Conservation (phyloP, 805 yeast genomes). For the Candida verbasci region DNA sequence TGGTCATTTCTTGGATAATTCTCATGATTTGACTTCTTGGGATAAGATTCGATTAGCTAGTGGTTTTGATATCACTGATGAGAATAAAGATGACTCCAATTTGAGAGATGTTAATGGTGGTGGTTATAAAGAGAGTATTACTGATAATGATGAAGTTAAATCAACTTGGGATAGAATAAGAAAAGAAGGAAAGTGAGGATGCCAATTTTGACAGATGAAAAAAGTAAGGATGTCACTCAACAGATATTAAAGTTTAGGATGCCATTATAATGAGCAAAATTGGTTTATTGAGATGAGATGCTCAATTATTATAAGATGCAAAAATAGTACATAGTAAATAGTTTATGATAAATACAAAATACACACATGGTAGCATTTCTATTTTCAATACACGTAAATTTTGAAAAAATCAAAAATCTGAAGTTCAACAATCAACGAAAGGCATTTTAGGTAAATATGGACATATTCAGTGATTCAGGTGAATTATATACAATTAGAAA, state of each 20-base stretch:
- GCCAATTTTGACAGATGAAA: neutral
- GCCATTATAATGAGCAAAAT: too few relatives aligned
- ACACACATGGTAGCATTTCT: slow-evolving; percentile 1
- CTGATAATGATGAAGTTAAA: neutral
- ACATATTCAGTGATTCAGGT: slow-evolving; percentile 38
- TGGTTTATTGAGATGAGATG: too few relatives aligned
- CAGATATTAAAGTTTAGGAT: too few relatives aligned
- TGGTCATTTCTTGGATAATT: slow-evolving; percentile 10
- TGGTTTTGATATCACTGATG: slow-evolving; percentile 17
- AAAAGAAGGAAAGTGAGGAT: neutral
- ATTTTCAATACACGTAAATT: slow-evolving; percentile 1
- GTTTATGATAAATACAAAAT: neutral
- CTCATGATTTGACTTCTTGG: slow-evolving; percentile 22
- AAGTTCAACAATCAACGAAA: too few relatives aligned
- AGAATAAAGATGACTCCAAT: neutral
- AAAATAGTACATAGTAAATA: too few relatives aligned
- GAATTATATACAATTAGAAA: slow-evolving; percentile 55
- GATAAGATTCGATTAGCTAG: slow-evolving; percentile 30
- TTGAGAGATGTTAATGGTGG: neutral
- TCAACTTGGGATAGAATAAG: slow-evolving; percentile 21
- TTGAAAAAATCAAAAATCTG: neutral
- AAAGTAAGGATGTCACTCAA: too few relatives aligned
- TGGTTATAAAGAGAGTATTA: neutral
- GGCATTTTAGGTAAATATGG: too few relatives aligned
- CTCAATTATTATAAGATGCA: too few relatives aligned